Evolutionary conservation across 176 grass and related monocot genomes (phyloP), one percentile per base, ranked within the genome.

Genomic region (Zoysia japonica): DNA sequence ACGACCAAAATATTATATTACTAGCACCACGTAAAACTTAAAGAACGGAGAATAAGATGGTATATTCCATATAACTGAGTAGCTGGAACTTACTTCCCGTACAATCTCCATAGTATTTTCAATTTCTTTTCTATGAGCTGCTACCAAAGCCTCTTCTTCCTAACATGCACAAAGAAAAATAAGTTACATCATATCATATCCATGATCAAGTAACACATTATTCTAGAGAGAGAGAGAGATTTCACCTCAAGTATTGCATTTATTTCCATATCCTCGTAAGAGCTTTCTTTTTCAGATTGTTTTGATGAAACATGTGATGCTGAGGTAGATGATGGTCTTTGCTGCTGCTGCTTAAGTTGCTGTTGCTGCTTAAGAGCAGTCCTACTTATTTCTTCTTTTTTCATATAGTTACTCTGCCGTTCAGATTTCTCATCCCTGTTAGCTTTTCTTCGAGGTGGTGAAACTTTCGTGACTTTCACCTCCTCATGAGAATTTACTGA

Each of bases 61-160:
- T 8, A 43, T 14, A 15, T 14, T 2, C 53, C 53, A 55, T 67
- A 78, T 65, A 54, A 54, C 48, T 7, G 11, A 69, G 48, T 66
- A 75, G 35, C 15, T 61, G 4, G 45, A 85, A 88, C 85, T 95
- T 88, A 96, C 96, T 85, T 99, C 96, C 0, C 96, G 96, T 39
- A 99, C 96, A 7, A 99, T 99, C 83, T 99, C 96, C 96, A 99
- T 99, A 43, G 96, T 99, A 83, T 91, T 99, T 80, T 99, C 96
- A 61, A 99, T 99, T 91, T 99, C 96, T 83, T 93, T 99, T 87
- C 96, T 93, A 76, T 99, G 96, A 71, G 96, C 90, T 70, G 92
- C 92, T 84, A 99, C 95, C 36, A 99, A 76, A 20, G 90, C 92
- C 80, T 99, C 92, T 83, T 99, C 92, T 91, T 97, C 94, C 94